These are phyloP conservation scores for Pholiota adiposa DNA, from an alignment of 1,284 basidiomycete genomes.

Conservation along the genomic window DNA sequence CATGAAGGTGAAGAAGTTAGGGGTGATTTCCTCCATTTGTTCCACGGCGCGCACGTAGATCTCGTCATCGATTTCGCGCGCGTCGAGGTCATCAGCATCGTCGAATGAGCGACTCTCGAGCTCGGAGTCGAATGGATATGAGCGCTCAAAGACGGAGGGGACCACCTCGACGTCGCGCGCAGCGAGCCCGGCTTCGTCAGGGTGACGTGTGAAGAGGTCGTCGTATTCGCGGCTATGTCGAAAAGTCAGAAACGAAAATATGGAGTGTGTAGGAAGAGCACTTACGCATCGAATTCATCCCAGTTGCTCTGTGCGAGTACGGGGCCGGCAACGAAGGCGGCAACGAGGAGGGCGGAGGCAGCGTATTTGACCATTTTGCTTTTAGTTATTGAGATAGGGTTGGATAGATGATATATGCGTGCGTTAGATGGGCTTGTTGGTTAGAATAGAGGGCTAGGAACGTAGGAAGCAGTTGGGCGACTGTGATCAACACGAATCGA, in stretches of 20 bases:
- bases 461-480: neutral
- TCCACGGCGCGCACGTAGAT: slow-evolving; percentile 7
- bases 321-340: slow-evolving; percentile 10
- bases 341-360: slow-evolving; percentile 9
- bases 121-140: neutral
- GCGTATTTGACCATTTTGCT: slow-evolving; percentile 13
- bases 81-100: neutral
- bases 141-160: slow-evolving; percentile 1
- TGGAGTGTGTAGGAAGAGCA: neutral
- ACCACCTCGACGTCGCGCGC: neutral
- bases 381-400: neutral
- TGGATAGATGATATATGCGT: neutral
- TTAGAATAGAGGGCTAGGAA: neutral
- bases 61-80: slow-evolving; percentile 6
- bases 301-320: slow-evolving; percentile 8
- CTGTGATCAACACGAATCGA: slow-evolving; percentile 15
- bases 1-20: slow-evolving; percentile 10
- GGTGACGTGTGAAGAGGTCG: slow-evolving; percentile 8
- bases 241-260: neutral
- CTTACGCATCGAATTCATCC: slow-evolving; percentile 10
- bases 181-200: slow-evolving; percentile 5
- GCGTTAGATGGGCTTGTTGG: neutral
- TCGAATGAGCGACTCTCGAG: slow-evolving; percentile 2
- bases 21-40: slow-evolving; percentile 1
- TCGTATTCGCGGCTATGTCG: slow-evolving; percentile 12